Conservation (phyloP, 306 rosid genomes). For the Lathyrus aphaca region DNA sequence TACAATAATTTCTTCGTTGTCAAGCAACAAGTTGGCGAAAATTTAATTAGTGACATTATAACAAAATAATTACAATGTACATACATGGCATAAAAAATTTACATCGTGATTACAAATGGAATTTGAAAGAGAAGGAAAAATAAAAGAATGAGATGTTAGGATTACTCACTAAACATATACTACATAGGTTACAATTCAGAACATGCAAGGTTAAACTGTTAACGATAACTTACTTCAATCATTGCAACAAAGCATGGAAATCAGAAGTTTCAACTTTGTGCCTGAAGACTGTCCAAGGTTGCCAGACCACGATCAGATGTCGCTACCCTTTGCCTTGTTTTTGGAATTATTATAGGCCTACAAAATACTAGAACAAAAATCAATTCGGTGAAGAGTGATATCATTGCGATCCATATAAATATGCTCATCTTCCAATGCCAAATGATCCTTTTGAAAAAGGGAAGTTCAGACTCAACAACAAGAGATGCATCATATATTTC, state of each 20-base stretch:
- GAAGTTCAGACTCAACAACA: conserved; percentile 63
- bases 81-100: conserved; percentile 19
- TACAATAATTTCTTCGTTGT: conserved; percentile 1
- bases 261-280: conserved; percentile 31
- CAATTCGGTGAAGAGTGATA: conserved; percentile 51
- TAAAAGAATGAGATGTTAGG: conserved; percentile 24
- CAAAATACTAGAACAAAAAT: conserved; percentile 65
- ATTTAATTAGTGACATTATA: neutral
- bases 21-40: neutral
- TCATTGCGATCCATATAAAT: conserved; percentile 67
- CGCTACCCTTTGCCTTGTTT: conserved; percentile 51
- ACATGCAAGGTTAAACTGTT: conserved; percentile 16
- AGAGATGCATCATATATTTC: conserved; percentile 72
- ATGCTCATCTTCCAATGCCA: conserved; percentile 85
- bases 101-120: conserved; percentile 14
- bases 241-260: conserved; percentile 20
- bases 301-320: conserved; percentile 40
- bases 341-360: conserved; percentile 61
- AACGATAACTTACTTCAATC: conserved; percentile 31
- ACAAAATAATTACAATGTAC: conserved; percentile 29
- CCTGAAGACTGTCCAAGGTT: conserved; percentile 21
- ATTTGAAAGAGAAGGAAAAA: neutral
- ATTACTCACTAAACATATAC: conserved; percentile 19
- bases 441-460: conserved; percentile 59
- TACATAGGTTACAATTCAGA: conserved; percentile 13